These are phyloP conservation scores for Aspergillus aculeatus DNA, from an alignment of 2,329 filamentous ascomycete species.

Conservation along the genomic window DNA sequence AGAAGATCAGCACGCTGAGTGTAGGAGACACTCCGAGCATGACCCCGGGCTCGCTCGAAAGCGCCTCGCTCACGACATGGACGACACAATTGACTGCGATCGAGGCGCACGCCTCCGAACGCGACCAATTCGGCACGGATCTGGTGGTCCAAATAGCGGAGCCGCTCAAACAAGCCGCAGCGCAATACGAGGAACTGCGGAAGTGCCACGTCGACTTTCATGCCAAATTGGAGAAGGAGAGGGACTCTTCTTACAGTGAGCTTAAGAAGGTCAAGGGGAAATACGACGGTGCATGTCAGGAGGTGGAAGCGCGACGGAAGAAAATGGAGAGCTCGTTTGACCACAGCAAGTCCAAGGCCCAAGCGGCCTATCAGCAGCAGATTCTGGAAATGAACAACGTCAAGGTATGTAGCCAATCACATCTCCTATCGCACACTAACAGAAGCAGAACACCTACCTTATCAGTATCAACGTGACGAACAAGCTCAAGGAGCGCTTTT, in stretches of 20 bases:
- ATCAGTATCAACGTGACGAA: slow-evolving; percentile 96
- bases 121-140: slow-evolving; percentile 79
- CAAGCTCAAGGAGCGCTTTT: slow-evolving; percentile 96
- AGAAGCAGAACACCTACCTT: slow-evolving; percentile 79
- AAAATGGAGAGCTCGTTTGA: slow-evolving; percentile 95
- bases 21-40: slow-evolving; percentile 90
- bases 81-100: slow-evolving; percentile 87
- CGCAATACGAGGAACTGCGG: slow-evolving; percentile 83
- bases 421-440: slow-evolving; percentile 22
- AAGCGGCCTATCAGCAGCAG: slow-evolving; percentile 88
- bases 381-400: slow-evolving; percentile 93
- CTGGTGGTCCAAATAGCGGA: slow-evolving; percentile 80
- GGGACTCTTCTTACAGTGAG: slow-evolving; percentile 78
- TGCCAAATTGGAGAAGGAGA: slow-evolving; percentile 82
- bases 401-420: slow-evolving; percentile 52
- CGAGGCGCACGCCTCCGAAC: slow-evolving; percentile 82
- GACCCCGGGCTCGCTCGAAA: slow-evolving; percentile 93
- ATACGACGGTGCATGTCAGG: slow-evolving; percentile 90
- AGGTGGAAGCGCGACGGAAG: slow-evolving; percentile 90
- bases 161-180: slow-evolving; percentile 71
- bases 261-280: slow-evolving; percentile 87
- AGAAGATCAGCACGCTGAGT: slow-evolving; percentile 80
- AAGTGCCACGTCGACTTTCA: slow-evolving; percentile 90
- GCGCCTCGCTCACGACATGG: slow-evolving; percentile 96
- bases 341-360: slow-evolving; percentile 78